Conservation (phyloP, 495 filamentous ascomycete species). For the Aspergillus egyptiacus region DNA sequence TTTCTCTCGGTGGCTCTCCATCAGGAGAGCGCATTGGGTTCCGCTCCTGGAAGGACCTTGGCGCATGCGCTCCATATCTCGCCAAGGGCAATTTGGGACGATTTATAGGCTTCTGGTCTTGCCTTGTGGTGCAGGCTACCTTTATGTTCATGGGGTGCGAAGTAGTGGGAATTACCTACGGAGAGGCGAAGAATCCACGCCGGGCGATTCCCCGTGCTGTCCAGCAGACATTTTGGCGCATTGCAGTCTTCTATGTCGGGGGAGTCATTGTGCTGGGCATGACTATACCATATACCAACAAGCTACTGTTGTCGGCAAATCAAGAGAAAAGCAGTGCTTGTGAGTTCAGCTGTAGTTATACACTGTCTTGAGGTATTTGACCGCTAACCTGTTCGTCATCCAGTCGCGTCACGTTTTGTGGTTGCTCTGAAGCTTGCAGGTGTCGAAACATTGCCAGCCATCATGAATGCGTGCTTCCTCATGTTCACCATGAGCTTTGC, state of each 20-base stretch:
- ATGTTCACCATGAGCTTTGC: conserved; percentile 3
- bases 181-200: conserved; percentile 1
- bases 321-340: too few relatives aligned
- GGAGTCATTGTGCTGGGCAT: conserved; percentile 6
- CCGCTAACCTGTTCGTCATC: too few relatives aligned
- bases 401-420: conserved; percentile 9
- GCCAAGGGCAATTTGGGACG: neutral
- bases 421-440: conserved; percentile 2
- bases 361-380: too few relatives aligned
- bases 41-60: conserved; percentile 43
- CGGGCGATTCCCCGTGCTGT: conserved; percentile 9
- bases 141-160: conserved; percentile 11
- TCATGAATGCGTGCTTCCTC: conserved; percentile 7
- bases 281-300: neutral
- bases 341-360: too few relatives aligned
- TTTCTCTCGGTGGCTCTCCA: conserved; percentile 55
- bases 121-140: conserved; percentile 34
- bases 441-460: conserved; percentile 3
- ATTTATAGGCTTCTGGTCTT: conserved; percentile 64
- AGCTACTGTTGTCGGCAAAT: neutral
- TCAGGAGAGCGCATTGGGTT: conserved; percentile 63
- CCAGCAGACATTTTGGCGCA: conserved; percentile 10
- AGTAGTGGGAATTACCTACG: conserved; percentile 10
- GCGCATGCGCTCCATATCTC: conserved; percentile 15
- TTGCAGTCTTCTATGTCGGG: conserved; percentile 6